phyloP scores from a whole-genome alignment of 208 protist species.

The Lotmaria passim region DNA sequence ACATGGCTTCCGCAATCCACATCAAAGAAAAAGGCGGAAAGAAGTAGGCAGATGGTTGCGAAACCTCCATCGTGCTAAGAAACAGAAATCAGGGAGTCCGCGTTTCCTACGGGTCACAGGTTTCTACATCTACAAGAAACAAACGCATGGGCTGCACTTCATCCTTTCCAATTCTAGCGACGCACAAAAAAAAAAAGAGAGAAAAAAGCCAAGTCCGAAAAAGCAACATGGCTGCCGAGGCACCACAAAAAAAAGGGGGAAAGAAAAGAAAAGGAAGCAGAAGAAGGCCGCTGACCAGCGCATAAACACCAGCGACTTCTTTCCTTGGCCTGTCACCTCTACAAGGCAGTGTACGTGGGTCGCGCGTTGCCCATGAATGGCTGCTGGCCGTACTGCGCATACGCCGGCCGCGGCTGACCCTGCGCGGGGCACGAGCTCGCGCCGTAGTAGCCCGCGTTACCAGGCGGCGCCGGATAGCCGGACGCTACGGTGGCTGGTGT shows the following conservation, averaged over 20 bases:
- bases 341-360: constrained; percentile 10
- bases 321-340: not conserved
- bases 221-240: not conserved
- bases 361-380: not conserved
- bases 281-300: not conserved
- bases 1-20: too few relatives aligned
- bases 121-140: not conserved
- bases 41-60: too few relatives aligned
- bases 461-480: not conserved
- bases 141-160: not conserved
- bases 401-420: constrained; percentile 1
- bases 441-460: constrained; percentile 6
- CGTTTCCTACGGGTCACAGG: too few relatives aligned
- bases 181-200: not conserved
- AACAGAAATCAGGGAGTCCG: too few relatives aligned
- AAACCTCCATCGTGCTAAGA: too few relatives aligned
- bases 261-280: not conserved
- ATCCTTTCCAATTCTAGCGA: too few relatives aligned
- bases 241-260: not conserved
- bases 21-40: too few relatives aligned
- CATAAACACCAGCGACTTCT: not conserved
- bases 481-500: not conserved
- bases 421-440: constrained; percentile 6
- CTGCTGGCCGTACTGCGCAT: constrained; percentile 10
- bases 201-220: not conserved